Conservation (phyloP, 768 basidiomycete species). For the Agrocybe praecox region DNA sequence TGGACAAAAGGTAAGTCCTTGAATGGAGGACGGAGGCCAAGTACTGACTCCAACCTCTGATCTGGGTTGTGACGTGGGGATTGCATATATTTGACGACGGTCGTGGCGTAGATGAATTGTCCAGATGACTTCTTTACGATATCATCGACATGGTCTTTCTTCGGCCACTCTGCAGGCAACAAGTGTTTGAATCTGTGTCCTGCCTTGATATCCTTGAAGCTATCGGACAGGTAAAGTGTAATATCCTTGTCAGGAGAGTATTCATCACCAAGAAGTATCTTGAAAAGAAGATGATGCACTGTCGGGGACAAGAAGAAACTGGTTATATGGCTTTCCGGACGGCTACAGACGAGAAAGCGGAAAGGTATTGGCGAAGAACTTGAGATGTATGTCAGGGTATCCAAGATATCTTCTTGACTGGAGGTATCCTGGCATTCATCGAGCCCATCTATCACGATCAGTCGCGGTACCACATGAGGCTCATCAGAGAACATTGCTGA, state of each 20-base stretch:
- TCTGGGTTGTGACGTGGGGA: background rate
- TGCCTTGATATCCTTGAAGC: background rate
- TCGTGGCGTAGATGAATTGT: constrained; percentile 2
- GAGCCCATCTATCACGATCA: constrained; percentile 18
- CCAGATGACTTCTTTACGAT: background rate
- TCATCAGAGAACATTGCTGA: background rate
- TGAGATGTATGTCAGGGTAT: background rate
- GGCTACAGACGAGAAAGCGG: constrained; percentile 9
- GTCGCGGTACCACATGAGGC: background rate
- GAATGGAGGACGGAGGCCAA: background rate
- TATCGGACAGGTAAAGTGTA: background rate
- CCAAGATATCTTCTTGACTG: constrained; percentile 4
- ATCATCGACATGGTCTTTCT: background rate
- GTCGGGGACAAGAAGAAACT: background rate
- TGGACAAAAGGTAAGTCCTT: background rate
- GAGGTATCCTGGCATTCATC: constrained; percentile 15
- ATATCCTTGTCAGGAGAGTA: constrained; percentile 8
- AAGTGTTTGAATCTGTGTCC: background rate
- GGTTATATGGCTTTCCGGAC: constrained; percentile 8
- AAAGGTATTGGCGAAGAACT: background rate
- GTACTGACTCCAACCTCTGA: background rate
- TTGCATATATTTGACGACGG: background rate
- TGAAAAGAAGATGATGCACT: background rate
- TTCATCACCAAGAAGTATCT: constrained; percentile 4
- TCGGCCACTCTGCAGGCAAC: background rate